Evolutionary conservation across 164 flowering plant species (phyloP).

Genomic region (Berberis vulgaris): DNA sequence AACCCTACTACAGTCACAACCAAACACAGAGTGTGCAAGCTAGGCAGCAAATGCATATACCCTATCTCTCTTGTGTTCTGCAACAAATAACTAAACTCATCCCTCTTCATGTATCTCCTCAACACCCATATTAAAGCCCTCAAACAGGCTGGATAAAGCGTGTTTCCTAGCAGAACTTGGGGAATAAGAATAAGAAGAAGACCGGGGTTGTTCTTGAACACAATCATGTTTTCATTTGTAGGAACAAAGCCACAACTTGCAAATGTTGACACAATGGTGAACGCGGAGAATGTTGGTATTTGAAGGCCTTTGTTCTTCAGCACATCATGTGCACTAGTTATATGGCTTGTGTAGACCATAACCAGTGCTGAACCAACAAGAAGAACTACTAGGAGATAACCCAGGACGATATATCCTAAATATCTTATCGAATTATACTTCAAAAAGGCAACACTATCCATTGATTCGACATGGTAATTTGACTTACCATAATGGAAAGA

Average conservation of each 20-base stretch:
- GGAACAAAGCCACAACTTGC: conserved; percentile 69
- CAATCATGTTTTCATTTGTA: conserved; percentile 76
- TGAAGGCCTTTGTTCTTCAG: conserved; percentile 37
- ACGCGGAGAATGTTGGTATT: conserved; percentile 30
- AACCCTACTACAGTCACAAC: conserved; percentile 36
- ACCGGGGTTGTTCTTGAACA: conserved; percentile 51
- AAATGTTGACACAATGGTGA: conserved; percentile 47
- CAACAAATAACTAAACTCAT: conserved; percentile 30
- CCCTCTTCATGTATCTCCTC: conserved; percentile 16
- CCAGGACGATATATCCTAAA: conserved; percentile 28
- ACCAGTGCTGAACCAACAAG: conserved; percentile 24
- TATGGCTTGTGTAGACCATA: conserved; percentile 21
- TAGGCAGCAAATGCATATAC: conserved; percentile 36
- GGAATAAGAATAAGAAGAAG: conserved; percentile 52
- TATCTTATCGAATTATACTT: conserved; percentile 22
- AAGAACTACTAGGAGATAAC: conserved; percentile 33
- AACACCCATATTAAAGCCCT: conserved; percentile 33
- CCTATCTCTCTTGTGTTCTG: conserved; percentile 27
- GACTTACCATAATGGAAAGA: neutral
- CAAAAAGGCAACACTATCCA: conserved; percentile 3
- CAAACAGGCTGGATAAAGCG: conserved; percentile 43
- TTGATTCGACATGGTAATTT: no score
- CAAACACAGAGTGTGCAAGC: conserved; percentile 18
- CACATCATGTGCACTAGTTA: conserved; percentile 37
- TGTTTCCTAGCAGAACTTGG: conserved; percentile 61